These are phyloP conservation scores for Oryza coarctata DNA, from an alignment of 176 grass and related monocot genomes.

Conservation along the genomic window DNA sequence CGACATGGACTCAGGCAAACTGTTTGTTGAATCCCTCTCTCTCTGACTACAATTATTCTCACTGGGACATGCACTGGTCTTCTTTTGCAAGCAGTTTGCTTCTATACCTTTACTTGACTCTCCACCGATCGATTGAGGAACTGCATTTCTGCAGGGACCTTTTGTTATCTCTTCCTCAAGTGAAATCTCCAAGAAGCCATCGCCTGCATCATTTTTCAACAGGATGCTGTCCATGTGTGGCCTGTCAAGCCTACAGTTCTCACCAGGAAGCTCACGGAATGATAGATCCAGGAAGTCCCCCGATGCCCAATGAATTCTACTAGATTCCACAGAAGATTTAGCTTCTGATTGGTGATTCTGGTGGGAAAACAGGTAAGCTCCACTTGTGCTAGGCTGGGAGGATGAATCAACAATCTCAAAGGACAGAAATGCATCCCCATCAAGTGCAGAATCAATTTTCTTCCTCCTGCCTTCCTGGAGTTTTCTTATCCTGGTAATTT, in stretches of 20 bases:
- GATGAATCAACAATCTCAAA: constrained; percentile 64
- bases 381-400: constrained; percentile 49
- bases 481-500: constrained; percentile 70
- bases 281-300: constrained; percentile 66
- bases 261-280: constrained; percentile 54
- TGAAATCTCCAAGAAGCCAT: constrained; percentile 70
- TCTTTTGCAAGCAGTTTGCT: constrained; percentile 14
- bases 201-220: constrained; percentile 23
- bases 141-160: constrained; percentile 29
- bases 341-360: constrained; percentile 20
- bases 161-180: constrained; percentile 26
- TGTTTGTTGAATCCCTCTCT: constrained; percentile 33
- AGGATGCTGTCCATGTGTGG: constrained; percentile 52
- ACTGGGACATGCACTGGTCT: neutral
- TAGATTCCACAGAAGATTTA: constrained; percentile 36
- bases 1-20: constrained; percentile 46
- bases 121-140: constrained; percentile 25
- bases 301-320: constrained; percentile 25
- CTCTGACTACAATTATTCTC: constrained; percentile 9
- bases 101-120: constrained; percentile 6
- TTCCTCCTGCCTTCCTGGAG: constrained; percentile 68
- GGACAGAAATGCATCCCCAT: constrained; percentile 59
- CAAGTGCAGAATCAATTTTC: constrained; percentile 63
- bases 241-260: constrained; percentile 41
- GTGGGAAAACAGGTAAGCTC: constrained; percentile 31